Evolutionary conservation across 1,139 yeast genomes (phyloP).

Genomic region (Yamadazyma siamensis): DNA sequence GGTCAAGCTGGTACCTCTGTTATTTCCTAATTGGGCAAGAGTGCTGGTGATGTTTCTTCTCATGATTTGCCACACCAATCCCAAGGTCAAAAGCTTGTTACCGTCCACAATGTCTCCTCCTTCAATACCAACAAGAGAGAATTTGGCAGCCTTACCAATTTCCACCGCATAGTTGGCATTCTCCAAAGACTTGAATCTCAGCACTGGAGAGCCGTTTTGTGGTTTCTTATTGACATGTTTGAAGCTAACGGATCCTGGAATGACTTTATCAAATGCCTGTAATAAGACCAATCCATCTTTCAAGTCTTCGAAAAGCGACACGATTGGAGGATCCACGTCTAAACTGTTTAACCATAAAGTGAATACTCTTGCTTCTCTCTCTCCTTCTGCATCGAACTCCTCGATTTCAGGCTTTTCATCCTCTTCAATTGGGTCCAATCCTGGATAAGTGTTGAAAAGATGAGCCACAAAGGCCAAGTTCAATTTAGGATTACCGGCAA

Average conservation of each 20-base stretch:
- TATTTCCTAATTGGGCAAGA: conserved; percentile 66
- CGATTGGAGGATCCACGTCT: conserved; percentile 94
- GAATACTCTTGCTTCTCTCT: conserved; percentile 97
- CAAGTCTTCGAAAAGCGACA: conserved; percentile 86
- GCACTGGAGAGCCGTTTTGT: conserved; percentile 62
- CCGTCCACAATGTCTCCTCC: conserved; percentile 98
- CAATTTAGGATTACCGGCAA: conserved; percentile 94
- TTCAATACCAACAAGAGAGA: conserved; percentile 95
- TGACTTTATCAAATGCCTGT: conserved; percentile 93
- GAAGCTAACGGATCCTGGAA: conserved; percentile 85
- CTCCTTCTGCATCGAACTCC: conserved; percentile 99
- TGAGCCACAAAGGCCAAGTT: conserved; percentile 97
- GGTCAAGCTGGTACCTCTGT: conserved; percentile 49
- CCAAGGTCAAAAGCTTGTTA: conserved; percentile 81
- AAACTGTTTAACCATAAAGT: conserved; percentile 95
- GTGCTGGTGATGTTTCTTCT: conserved; percentile 90
- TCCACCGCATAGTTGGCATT: conserved; percentile 96
- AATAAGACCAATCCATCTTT: conserved; percentile 87
- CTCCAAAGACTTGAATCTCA: conserved; percentile 92
- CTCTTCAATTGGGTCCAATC: conserved; percentile 93
- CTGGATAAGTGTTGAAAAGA: conserved; percentile 93
- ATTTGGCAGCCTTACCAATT: conserved; percentile 86
- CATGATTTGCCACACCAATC: conserved; percentile 99
- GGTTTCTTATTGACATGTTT: conserved; percentile 84
- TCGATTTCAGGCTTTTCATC: conserved; percentile 84